Percentiles rank a stretch among this genome's conserved stretches.
phyloP scores from a whole-genome alignment of 768 basidiomycete species.

The Artomyces pyxidatus region DNA sequence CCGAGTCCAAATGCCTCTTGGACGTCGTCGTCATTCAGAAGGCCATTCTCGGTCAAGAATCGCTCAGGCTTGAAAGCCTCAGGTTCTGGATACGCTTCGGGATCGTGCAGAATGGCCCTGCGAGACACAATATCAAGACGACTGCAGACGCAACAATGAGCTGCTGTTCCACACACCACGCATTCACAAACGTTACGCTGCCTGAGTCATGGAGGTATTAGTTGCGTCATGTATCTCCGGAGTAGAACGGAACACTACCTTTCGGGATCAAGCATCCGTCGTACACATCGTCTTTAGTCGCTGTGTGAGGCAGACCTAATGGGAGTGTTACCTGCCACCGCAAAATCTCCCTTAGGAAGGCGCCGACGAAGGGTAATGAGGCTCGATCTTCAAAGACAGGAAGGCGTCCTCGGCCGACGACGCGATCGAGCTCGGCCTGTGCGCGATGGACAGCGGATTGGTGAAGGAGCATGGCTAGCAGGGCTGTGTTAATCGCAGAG shows the following conservation, averaged over 20 bases:
- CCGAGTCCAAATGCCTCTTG: not conserved
- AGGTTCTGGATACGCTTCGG: not conserved
- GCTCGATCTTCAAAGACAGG: constrained; percentile 27
- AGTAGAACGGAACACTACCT: not conserved
- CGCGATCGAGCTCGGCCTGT: constrained; percentile 31
- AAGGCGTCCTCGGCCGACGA: constrained; percentile 26
- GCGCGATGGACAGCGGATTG: constrained; percentile 14
- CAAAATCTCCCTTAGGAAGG: constrained; percentile 32
- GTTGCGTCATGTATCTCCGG: constrained; percentile 22
- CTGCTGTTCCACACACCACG: constrained; percentile 17
- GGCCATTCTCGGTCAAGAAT: not conserved
- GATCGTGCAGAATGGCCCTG: constrained; percentile 4
- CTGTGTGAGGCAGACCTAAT: constrained; percentile 4
- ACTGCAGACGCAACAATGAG: not conserved
- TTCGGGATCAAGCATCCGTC: not conserved
- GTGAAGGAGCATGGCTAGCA: constrained; percentile 17
- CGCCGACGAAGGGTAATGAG: constrained; percentile 28
- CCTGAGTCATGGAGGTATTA: constrained; percentile 22
- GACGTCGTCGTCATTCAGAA: not conserved
- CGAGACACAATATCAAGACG: too few species aligned
- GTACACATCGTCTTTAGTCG: not conserved
- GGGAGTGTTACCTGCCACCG: constrained; percentile 22
- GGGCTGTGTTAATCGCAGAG: constrained; percentile 10
- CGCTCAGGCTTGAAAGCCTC: not conserved
- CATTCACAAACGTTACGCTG: constrained; percentile 23